A percentile compares a stretch with the other conserved stretches of the same genome.
Evolutionary conservation across 169 alveolate genomes (phyloP).

Genomic region (Cryptosporidium bovis): DNA sequence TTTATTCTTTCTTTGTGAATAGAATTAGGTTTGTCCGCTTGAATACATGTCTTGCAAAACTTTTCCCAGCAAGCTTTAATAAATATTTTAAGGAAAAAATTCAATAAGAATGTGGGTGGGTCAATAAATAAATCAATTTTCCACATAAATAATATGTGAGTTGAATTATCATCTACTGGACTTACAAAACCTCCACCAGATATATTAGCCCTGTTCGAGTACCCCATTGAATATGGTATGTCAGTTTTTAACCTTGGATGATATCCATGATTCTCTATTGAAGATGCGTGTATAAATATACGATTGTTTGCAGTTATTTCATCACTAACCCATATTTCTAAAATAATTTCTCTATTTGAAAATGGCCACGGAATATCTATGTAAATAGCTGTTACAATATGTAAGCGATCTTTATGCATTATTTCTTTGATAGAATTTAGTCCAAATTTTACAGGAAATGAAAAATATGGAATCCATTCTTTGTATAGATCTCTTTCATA

Average conservation of each 20-base stretch:
- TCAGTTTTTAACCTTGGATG: conserved; percentile 62
- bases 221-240: conserved; percentile 28
- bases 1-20: conserved; percentile 46
- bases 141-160: conserved; percentile 48
- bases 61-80: conserved; percentile 70
- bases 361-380: conserved; percentile 74
- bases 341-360: conserved; percentile 51
- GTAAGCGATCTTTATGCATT: conserved; percentile 34
- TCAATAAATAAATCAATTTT: conserved; percentile 52
- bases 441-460: conserved; percentile 66
- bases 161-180: conserved; percentile 20
- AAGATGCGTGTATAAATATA: conserved; percentile 63
- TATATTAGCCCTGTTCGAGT: conserved; percentile 42
- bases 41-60: conserved; percentile 30
- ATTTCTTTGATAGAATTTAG: conserved; percentile 47
- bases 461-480: conserved; percentile 60
- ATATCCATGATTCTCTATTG: conserved; percentile 62
- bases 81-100: conserved; percentile 41
- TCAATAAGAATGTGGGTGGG: conserved; percentile 32
- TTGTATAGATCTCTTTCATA: conserved; percentile 70
- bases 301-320: conserved; percentile 60
- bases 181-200: conserved; percentile 69
- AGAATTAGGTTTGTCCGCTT: conserved; percentile 45
- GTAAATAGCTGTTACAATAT: conserved; percentile 40
- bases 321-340: conserved; percentile 69